Evolutionary conservation across 202 grass and related monocot genomes (phyloP), one percentile per base, ranked within the genome.

Genomic region (Eragrostis tef): DNA sequence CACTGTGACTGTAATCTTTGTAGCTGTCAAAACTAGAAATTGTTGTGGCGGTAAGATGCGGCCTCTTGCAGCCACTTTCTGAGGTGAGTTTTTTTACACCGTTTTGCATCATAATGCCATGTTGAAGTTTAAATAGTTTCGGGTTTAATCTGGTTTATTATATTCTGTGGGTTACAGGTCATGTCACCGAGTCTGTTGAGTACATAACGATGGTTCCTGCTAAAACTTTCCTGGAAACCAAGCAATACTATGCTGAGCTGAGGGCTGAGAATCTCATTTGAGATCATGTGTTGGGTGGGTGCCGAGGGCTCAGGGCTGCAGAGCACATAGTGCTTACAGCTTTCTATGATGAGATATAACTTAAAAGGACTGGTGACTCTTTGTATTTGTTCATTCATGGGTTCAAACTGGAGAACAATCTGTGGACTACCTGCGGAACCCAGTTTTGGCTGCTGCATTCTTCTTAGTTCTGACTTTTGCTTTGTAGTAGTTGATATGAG

Each of bases 121-220:
- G 20, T 12, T 20, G 11, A 80, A 46, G 8, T 26, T 53, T 34
- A 3, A 12, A 20, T n/a, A 34, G 10, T 43, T 22, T 70, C 15
- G 14, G 25, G 24, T 62, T 17, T 17, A 16, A 22, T 64, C 53
- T 6, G 5, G 52, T 59, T 6, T 39, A 0, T 26, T 69, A 11
- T 41, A 67, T 45, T 34, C 31, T 53, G 48, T 64, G 11, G 44
- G 29, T 31, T 31, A 31, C 81, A 88, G 87, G 81, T 29, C 52
- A 5, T 19, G 0, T 4, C 50, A 69, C 14, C 3, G 12, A 15
- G 25, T 53, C 31, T 13, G 61, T n/a, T 20, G 17, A 72, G 31
- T 69, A 75, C 81, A 68, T 69, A 80, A 20, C 22, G 68, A 26
- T 42, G 14, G 15, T 72, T 39, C 42, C 6, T 67, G 60, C 13